phyloP scores from a whole-genome alignment of 768 basidiomycete species.

The Suillus subaureus region DNA sequence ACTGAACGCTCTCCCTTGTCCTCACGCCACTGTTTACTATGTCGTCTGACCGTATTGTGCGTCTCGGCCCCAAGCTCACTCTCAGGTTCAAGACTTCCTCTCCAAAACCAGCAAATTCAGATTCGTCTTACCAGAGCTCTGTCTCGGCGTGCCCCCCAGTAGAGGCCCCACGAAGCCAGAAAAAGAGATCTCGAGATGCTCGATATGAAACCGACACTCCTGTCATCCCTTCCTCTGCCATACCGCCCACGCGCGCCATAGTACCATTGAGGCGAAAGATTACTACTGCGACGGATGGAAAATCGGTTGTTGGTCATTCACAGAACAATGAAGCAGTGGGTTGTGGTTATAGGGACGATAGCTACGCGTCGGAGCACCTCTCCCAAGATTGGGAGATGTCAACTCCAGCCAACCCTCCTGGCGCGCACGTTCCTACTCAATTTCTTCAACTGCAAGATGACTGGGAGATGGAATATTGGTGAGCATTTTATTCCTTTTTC shows the following conservation, averaged over 20 bases:
- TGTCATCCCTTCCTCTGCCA: not conserved
- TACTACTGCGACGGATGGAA: not conserved
- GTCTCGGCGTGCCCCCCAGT: not conserved
- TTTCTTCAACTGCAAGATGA: not conserved
- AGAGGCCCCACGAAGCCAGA: not conserved
- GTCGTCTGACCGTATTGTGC: not conserved
- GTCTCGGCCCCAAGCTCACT: conserved; percentile 1
- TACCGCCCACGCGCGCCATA: not conserved
- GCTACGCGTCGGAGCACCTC: not conserved
- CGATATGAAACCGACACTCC: not conserved
- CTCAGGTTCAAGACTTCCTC: not conserved
- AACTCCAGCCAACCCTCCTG: not conserved
- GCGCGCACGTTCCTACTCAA: not conserved
- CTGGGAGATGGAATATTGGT: not conserved
- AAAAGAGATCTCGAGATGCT: conserved; percentile 1
- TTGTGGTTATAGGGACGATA: not conserved
- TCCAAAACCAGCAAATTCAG: not conserved
- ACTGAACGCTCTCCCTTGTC: not conserved
- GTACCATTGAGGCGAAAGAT: not conserved
- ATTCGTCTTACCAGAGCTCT: not conserved
- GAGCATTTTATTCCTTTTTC: not conserved
- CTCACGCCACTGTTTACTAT: not conserved
- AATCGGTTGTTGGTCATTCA: not conserved
- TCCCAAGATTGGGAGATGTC: not conserved
- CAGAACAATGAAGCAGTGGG: not conserved